Evolutionary conservation across 805 yeast genomes (phyloP), one percentile per base, ranked within the genome.

Genomic region (Zygotorulaspora sp.): DNA sequence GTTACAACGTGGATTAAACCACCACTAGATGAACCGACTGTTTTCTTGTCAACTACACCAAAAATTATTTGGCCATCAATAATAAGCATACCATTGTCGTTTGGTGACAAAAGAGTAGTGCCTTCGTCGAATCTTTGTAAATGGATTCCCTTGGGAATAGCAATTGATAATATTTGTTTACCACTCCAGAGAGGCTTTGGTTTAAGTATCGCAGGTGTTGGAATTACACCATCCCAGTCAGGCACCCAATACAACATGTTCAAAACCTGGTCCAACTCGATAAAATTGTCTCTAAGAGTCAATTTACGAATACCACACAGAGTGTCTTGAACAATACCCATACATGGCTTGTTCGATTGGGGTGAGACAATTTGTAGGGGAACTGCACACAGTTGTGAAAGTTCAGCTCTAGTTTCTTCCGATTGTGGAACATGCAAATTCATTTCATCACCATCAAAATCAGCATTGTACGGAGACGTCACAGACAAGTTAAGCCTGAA

Each of bases 361-460:
- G 99, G 97, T 12, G 97, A 88, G 26, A 92, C 96, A 72, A 92
- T 92, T 66, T 92, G 98, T 40, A 89, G 72, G 6, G 98, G 98
- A 36, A 92, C 99, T 4, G 97, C 95, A 68, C 97, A 88, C 54
- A 92, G 77, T 62, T 90, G 92, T 21, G 90, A 82, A 48, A 92
- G 71, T 65, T 92, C 99, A 1, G 98, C 96, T 60, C 97, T 78
- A 0, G 98, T 89, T 64, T 92, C 99, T 48, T 89, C 96, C 6
- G 96, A 84, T 63, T 92, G 99, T 3, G 99, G 98, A 51, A 90
- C 98, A 59, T 92, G 99, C 69, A 92, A 82, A 67, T 92, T 92
- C 99, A 92, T 92, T 69, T 92, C 99, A 67, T 92, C 99, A 74
- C 99, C 99, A 71, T 92, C 99, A 72, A 92, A 92, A 82, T 92